phyloP scores from a whole-genome alignment of 108 stramenopile genomes.

The Cyclotella cryptica region DNA sequence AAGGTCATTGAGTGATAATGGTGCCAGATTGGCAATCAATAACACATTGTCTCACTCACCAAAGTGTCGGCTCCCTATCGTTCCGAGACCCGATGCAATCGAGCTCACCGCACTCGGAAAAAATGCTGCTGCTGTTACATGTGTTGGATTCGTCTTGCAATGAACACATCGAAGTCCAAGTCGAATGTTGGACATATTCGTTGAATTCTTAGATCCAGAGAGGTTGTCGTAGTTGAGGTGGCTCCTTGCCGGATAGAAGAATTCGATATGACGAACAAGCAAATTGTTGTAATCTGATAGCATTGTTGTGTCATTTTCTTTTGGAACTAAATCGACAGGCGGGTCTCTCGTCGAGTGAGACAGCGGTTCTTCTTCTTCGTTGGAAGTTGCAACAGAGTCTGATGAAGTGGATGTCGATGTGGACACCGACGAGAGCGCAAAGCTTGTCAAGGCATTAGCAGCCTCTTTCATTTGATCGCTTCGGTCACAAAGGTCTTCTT shows the following conservation, averaged over 20 bases:
- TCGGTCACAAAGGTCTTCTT: neutral
- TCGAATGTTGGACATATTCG: conserved; percentile 29
- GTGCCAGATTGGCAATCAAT: neutral
- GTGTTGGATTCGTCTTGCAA: conserved; percentile 42
- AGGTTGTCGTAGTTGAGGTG: conserved; percentile 30
- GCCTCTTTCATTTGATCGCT: conserved; percentile 17
- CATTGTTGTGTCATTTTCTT: conserved; percentile 14
- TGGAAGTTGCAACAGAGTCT: neutral
- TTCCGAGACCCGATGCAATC: conserved; percentile 58
- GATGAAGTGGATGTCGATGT: neutral
- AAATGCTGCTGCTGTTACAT: conserved; percentile 52
- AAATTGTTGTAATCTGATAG: conserved; percentile 60
- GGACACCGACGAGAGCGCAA: neutral
- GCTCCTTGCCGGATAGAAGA: conserved; percentile 47
- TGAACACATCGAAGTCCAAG: conserved; percentile 57
- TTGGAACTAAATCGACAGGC: conserved; percentile 33
- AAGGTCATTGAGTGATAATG: neutral
- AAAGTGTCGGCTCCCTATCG: conserved; percentile 54
- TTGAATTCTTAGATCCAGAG: conserved; percentile 21
- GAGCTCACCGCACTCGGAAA: conserved; percentile 52
- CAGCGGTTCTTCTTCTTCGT: conserved; percentile 3
- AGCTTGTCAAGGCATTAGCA: conserved; percentile 29
- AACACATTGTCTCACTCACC: conserved; percentile 1
- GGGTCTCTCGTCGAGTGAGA: neutral
- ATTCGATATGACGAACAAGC: conserved; percentile 53